Conservation (phyloP, 2,329 filamentous ascomycete genomes). For the Huntiella omanensis region DNA sequence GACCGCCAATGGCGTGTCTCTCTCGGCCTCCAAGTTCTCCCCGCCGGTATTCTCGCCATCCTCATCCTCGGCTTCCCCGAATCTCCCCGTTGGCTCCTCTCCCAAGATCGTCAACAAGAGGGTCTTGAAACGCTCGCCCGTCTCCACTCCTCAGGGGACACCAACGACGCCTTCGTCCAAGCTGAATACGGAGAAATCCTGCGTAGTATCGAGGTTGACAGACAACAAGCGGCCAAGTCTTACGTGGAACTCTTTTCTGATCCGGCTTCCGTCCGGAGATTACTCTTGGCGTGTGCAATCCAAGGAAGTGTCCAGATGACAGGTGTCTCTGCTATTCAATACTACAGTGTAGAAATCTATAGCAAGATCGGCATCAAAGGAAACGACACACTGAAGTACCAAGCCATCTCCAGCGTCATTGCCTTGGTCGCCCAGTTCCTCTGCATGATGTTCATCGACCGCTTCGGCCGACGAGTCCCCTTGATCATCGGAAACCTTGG, state of each 20-base stretch:
- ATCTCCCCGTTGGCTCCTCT: slow-evolving; percentile 56
- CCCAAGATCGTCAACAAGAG: slow-evolving; percentile 44
- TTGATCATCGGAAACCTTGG: slow-evolving; percentile 53
- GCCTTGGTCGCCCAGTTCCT: slow-evolving; percentile 48
- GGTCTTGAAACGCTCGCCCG: slow-evolving; percentile 48
- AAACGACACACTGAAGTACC: slow-evolving; percentile 50
- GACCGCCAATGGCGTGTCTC: slow-evolving; percentile 20
- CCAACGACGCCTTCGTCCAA: slow-evolving; percentile 47
- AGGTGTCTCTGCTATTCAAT: slow-evolving; percentile 55
- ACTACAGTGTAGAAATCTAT: slow-evolving; percentile 52
- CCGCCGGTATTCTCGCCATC: slow-evolving; percentile 42
- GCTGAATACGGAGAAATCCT: slow-evolving; percentile 57
- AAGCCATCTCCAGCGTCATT: slow-evolving; percentile 55
- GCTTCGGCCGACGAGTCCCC: slow-evolving; percentile 50
- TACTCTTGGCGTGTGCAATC: slow-evolving; percentile 49
- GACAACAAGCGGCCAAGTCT: slow-evolving; percentile 49
- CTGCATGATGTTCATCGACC: slow-evolving; percentile 52
- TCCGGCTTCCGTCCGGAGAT: slow-evolving; percentile 46
- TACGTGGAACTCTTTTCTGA: slow-evolving; percentile 48
- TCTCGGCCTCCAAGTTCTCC: slow-evolving; percentile 52
- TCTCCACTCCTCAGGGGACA: slow-evolving; percentile 51
- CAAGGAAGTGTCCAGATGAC: slow-evolving; percentile 63
- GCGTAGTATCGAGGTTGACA: slow-evolving; percentile 43
- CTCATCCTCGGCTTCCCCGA: slow-evolving; percentile 57
- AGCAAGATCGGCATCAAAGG: slow-evolving; percentile 47